A percentile compares a stretch with the other conserved stretches of the same genome.
These are phyloP conservation scores for Agarophyton chilense DNA, from an alignment of 23 red algal genomes.

Conservation along the genomic window DNA sequence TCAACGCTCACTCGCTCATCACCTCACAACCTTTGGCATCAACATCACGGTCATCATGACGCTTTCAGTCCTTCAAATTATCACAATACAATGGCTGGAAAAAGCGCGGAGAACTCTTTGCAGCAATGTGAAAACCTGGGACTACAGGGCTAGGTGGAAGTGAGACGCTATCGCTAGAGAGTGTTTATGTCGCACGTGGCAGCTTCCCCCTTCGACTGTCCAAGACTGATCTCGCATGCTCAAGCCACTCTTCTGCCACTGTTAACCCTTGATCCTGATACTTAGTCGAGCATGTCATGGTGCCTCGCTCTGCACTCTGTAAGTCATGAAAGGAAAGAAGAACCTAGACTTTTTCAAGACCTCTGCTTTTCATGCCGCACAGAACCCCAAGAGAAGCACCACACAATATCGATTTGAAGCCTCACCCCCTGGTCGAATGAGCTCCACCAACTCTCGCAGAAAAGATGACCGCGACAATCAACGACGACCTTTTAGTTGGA, in stretches of 20 bases:
- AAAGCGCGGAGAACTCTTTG: too few relatives aligned
- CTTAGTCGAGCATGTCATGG: neutral
- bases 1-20: too few relatives aligned
- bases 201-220: too few relatives aligned
- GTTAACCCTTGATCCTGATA: neutral
- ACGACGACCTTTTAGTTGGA: neutral
- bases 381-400: neutral
- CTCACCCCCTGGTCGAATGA: slow-evolving; percentile 4
- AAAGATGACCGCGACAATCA: neutral
- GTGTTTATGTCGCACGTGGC: too few relatives aligned
- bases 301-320: neutral
- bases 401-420: neutral
- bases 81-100: too few relatives aligned
- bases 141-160: too few relatives aligned
- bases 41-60: too few relatives aligned
- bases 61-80: too few relatives aligned
- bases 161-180: too few relatives aligned
- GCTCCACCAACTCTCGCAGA: slow-evolving; percentile 3
- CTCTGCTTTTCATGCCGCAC: neutral
- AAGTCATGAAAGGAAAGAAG: slow-evolving; percentile 8
- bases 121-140: too few relatives aligned
- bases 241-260: neutral
- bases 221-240: too few relatives aligned
- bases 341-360: slow-evolving; percentile 16
- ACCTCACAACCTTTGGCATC: too few relatives aligned